Base-by-base conservation (phyloP, 768 basidiomycete species). In the Russula virescens region DNA sequence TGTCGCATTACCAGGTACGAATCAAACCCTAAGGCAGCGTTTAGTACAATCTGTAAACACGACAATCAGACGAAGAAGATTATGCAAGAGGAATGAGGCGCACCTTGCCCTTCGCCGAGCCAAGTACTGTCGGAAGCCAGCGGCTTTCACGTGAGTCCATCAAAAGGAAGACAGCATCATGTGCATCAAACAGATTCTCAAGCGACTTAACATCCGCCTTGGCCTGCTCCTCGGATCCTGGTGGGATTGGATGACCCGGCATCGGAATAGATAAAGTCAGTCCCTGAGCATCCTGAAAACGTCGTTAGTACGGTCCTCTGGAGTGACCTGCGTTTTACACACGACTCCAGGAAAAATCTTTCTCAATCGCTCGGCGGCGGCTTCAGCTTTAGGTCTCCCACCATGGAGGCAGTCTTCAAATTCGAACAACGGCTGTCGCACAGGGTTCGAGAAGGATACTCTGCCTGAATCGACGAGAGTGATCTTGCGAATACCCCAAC, bases 91-190 rank as follows among this genome's bases (percentile, higher is more conserved):
- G 19, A 1, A 34, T 0, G 2, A 19, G 5, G 49, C 73, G 25
- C 60, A 88, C 92, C 83, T 98, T 98, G 58, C 84, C 85, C 74
- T 94, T 91, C 10, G 86, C 81, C 0, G 89, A 85, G 0, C 86
- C 89, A 16, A 99, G 74, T 13, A 99, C 85, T 0, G 93, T 97
- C 13, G 96, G 97, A 54, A 99, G 75, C 97, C 97, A 99, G 49
- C 97, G 76, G 68, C 92, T 94, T 74, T 99, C 97, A 40, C 96
- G 79, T n/a, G 94, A 98, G 72, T 98, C 97, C 97, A 98, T 98
- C 25, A 98, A 79, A 35, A 98, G 77, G 73, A 94, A 98, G 3
- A 98, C 80, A 0, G 80, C 95, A 70, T 99, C 97, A 70, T 99
- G 96, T 19, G 80, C 77, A 34, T 89, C 86, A 60, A 98, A 80